Evolutionary conservation across 257 asterid species (phyloP), one percentile per base, ranked within the genome.

Genomic region (Eucommia ulmoides): DNA sequence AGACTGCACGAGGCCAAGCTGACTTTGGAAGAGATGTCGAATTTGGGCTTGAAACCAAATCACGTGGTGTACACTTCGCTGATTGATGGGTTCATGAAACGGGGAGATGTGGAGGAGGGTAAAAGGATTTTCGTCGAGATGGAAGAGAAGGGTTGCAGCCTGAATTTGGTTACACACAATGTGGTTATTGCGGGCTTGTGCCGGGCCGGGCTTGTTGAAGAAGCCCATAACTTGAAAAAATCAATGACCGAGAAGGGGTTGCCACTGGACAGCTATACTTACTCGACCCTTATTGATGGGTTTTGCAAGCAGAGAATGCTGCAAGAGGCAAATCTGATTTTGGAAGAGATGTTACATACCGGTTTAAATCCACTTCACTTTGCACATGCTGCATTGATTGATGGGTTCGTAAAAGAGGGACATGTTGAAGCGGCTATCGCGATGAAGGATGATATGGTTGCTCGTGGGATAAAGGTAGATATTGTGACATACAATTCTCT

Each of bases 391-490:
- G 75, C 91, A 26, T 63, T 87, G 66, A 74, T 87, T 47, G 65
- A 76, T 61, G 96, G 94, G 52, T 73, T 83, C 56, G 80, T 86
- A 83, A 78, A 68, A 70, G 87, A 83, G 68, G 89, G 89, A 8
- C 56, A 65, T 35, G 33, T 74, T 46, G 84, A 74, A 0, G 83
- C 74, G 60, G 94, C 93, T 58, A 71, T 83, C 33, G 66, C 23
- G 48, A 60, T 80, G 45, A 83, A 83, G 74, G 79, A 80, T 62
- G 63, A 33, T 33, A 86, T 83, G 94, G 75, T 65, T 60, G 72
- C 68, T 24, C 68, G 33, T 62, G 94, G 93, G 56, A 63, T 76
- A 44, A 72, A 67, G 72, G 66, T 86, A 67, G 80, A 76, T 53
- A 26, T 70, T 60, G 71, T 70, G 58, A 69, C 87, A 12, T 83